Percentiles rank a stretch among this genome's conserved stretches.
These are phyloP conservation scores for Medicago arabica DNA, from an alignment of 306 rosid species.

Conservation along the genomic window DNA sequence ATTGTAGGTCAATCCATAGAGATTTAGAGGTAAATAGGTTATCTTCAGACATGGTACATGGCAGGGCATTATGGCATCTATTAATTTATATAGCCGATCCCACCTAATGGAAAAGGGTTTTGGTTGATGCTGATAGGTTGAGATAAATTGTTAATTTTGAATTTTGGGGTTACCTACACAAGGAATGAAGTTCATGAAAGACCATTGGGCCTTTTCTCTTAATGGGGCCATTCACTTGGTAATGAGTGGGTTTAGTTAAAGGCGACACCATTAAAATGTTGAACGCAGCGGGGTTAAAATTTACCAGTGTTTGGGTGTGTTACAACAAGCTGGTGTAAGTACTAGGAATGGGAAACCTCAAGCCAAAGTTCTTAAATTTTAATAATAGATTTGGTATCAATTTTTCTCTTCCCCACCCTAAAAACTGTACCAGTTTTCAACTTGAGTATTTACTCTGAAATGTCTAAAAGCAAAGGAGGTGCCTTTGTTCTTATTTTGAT, in stretches of 20 bases:
- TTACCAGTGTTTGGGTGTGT: background rate
- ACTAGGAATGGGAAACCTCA: background rate
- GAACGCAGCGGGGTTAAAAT: too few species aligned
- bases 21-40: background rate
- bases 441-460: slow-evolving; percentile 5
- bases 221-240: too few species aligned
- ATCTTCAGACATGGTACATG: background rate
- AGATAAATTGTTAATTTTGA: too few species aligned
- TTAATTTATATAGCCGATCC: background rate
- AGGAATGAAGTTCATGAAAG: too few species aligned
- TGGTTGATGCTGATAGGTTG: too few species aligned
- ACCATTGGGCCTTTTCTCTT: too few species aligned
- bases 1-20: background rate
- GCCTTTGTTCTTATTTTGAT: slow-evolving; percentile 3
- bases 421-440: slow-evolving; percentile 5
- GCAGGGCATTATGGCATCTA: background rate
- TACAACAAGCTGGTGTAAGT: slow-evolving; percentile 12
- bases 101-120: too few species aligned
- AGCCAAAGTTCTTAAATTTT: background rate
- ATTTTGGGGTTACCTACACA: too few species aligned
- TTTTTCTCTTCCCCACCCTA: background rate
- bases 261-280: too few species aligned
- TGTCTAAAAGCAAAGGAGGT: slow-evolving; percentile 18
- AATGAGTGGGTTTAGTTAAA: too few species aligned
- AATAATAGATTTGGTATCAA: slow-evolving; percentile 5